phyloP scores from a whole-genome alignment of 1,139 yeast species.

The Yamadazyma atmosphaerica region DNA sequence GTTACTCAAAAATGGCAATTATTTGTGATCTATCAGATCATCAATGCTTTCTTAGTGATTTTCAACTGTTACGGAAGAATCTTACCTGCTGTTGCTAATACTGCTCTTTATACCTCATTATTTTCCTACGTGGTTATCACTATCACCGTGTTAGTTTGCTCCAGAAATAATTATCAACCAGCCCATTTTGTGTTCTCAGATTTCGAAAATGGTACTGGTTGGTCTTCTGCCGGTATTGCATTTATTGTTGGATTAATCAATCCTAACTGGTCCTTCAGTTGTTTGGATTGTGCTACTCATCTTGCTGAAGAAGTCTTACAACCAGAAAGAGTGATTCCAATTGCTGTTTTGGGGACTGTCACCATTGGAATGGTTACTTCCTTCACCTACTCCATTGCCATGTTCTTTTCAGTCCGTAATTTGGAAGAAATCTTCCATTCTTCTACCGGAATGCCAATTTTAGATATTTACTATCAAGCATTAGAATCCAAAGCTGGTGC shows the following conservation, averaged over 20 bases:
- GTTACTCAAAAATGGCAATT: slow-evolving; percentile 55
- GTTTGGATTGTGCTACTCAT: slow-evolving; percentile 69
- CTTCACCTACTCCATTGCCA: slow-evolving; percentile 56
- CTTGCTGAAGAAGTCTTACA: slow-evolving; percentile 66
- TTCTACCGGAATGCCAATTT: slow-evolving; percentile 60
- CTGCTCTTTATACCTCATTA: slow-evolving; percentile 56
- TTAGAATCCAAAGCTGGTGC: slow-evolving; percentile 57
- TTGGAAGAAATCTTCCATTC: slow-evolving; percentile 46
- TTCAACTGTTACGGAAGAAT: slow-evolving; percentile 61
- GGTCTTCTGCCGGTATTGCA: slow-evolving; percentile 60
- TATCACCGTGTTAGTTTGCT: slow-evolving; percentile 51
- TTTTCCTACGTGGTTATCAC: slow-evolving; percentile 55
- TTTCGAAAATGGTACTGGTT: slow-evolving; percentile 67
- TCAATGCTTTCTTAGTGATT: slow-evolving; percentile 41
- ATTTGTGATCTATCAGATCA: slow-evolving; percentile 48
- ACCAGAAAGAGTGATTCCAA: slow-evolving; percentile 62
- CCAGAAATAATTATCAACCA: slow-evolving; percentile 49
- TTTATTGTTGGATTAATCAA: slow-evolving; percentile 66
- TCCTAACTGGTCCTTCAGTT: slow-evolving; percentile 71
- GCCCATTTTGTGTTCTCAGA: slow-evolving; percentile 62
- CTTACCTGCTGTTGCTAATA: slow-evolving; percentile 52
- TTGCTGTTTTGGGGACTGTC: slow-evolving; percentile 63
- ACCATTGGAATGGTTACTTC: slow-evolving; percentile 67
- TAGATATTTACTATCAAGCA: slow-evolving; percentile 63
- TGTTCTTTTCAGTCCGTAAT: slow-evolving; percentile 61